These are phyloP conservation scores for Pythium apleroticum DNA, from an alignment of 352 stramenopile species.

Conservation along the genomic window DNA sequence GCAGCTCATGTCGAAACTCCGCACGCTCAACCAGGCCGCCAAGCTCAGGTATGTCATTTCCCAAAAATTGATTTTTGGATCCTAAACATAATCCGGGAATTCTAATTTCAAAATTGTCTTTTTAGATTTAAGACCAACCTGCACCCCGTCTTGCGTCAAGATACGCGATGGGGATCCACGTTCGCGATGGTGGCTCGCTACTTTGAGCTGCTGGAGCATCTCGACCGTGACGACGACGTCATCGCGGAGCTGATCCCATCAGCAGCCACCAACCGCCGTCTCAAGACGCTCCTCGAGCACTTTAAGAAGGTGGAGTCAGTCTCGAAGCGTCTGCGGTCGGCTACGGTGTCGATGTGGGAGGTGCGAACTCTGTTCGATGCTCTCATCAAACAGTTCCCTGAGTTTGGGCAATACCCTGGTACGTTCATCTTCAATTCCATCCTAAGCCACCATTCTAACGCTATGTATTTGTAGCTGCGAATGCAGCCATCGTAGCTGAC, in stretches of 20 bases:
- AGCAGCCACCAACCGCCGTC: neutral
- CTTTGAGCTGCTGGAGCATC: conserved; percentile 2
- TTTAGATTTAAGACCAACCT: conserved; percentile 8
- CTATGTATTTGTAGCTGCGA: neutral
- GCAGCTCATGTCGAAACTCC: conserved; percentile 11
- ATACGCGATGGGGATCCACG: conserved; percentile 20
- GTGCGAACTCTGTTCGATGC: conserved; percentile 10
- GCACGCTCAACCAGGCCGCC: neutral
- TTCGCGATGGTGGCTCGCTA: conserved; percentile 14
- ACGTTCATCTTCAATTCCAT: neutral
- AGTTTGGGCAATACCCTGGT: neutral
- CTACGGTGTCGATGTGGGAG: neutral
- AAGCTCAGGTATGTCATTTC: conserved; percentile 6
- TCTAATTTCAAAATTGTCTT: conserved; percentile 9
- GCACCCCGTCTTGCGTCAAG: conserved; percentile 14
- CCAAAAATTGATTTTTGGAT: neutral
- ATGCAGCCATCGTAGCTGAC: neutral
- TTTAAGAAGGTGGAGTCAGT: conserved; percentile 16
- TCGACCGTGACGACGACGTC: conserved; percentile 16
- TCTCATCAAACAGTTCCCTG: conserved; percentile 4
- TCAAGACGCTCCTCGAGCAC: conserved; percentile 5
- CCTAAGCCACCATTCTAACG: neutral
- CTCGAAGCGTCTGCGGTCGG: conserved; percentile 3
- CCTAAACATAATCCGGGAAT: too few relatives aligned
- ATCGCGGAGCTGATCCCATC: conserved; percentile 7